Conservation (phyloP, 495 filamentous ascomycete genomes). For the Penicillium salamii region DNA sequence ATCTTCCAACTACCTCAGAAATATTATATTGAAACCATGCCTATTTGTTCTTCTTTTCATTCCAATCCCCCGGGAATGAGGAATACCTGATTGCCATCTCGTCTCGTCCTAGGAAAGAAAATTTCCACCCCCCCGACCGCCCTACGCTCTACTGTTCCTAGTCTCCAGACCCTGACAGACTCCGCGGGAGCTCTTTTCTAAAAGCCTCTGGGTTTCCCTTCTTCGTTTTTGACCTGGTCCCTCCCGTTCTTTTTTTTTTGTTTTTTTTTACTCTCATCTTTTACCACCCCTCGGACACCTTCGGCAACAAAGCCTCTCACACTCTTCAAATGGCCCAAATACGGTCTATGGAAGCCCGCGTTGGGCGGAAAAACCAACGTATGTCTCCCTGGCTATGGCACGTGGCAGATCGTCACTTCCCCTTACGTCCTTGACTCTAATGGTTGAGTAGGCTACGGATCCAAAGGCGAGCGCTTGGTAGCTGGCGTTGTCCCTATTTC, state of each 20-base stretch:
- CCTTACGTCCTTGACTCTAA: slow-evolving; percentile 11
- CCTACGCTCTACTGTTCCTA: slow-evolving; percentile 5
- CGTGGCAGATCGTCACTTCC: slow-evolving; percentile 12
- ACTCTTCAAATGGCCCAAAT: slow-evolving; percentile 48
- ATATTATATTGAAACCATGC: slow-evolving; percentile 35
- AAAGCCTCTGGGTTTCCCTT: slow-evolving; percentile 8
- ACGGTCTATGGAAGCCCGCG: slow-evolving; percentile 75
- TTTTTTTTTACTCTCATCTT: slow-evolving; percentile 20
- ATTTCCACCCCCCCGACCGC: slow-evolving; percentile 30
- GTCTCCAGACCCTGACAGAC: slow-evolving; percentile 14
- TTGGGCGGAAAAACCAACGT: slow-evolving; percentile 76
- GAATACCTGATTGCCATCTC: slow-evolving; percentile 33
- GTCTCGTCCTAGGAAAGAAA: slow-evolving; percentile 24
- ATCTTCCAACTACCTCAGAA: slow-evolving; percentile 28
- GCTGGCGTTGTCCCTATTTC: slow-evolving; percentile 89
- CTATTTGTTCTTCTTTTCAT: slow-evolving; percentile 31
- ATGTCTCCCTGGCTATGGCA: slow-evolving; percentile 44
- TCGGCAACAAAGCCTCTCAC: slow-evolving; percentile 22
- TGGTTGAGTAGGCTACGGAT: slow-evolving; percentile 69
- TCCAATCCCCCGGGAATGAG: slow-evolving; percentile 44
- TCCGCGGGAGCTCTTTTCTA: slow-evolving; percentile 11
- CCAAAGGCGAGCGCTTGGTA: slow-evolving; percentile 90
- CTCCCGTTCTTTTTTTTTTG: slow-evolving; percentile 16
- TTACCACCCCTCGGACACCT: not conserved
- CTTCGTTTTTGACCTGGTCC: not conserved